Conservation (phyloP, 306 rosid genomes). For the Lathyrus sativus region DNA sequence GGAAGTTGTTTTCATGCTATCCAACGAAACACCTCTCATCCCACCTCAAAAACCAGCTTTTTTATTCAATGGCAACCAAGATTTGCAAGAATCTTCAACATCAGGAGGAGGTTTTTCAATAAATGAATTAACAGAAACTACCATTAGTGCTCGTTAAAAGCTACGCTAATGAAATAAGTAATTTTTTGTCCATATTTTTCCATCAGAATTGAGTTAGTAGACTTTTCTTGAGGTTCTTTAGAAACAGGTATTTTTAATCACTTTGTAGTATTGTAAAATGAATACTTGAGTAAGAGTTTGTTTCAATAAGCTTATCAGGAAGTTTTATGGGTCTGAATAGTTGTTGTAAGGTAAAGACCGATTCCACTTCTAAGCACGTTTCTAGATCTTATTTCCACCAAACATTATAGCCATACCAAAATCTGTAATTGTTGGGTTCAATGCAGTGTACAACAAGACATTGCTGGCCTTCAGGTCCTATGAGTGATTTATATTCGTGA, state of each 20-base stretch:
- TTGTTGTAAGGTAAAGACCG: not conserved
- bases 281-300: not conserved
- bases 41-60: conserved; percentile 55
- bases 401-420: conserved; percentile 76
- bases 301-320: not conserved
- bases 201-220: not conserved
- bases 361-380: too few relatives aligned
- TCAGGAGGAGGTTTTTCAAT: conserved; percentile 45
- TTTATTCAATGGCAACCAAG: conserved; percentile 34
- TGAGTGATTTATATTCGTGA: too few relatives aligned
- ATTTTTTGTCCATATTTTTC: not conserved
- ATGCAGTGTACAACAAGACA: not conserved
- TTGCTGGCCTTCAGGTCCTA: too few relatives aligned
- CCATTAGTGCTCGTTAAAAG: conserved; percentile 34
- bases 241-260: not conserved
- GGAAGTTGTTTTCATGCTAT: conserved; percentile 55
- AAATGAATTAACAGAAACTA: conserved; percentile 41
- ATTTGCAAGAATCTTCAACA: conserved; percentile 21
- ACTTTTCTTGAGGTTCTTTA: not conserved
- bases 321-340: not conserved
- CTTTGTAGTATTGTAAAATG: not conserved
- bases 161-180: not conserved
- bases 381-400: not conserved
- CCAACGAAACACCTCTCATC: conserved; percentile 48
- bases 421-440: conserved; percentile 71